phyloP scores from a whole-genome alignment of 768 basidiomycete genomes.

The Rhizopogon roseolus region DNA sequence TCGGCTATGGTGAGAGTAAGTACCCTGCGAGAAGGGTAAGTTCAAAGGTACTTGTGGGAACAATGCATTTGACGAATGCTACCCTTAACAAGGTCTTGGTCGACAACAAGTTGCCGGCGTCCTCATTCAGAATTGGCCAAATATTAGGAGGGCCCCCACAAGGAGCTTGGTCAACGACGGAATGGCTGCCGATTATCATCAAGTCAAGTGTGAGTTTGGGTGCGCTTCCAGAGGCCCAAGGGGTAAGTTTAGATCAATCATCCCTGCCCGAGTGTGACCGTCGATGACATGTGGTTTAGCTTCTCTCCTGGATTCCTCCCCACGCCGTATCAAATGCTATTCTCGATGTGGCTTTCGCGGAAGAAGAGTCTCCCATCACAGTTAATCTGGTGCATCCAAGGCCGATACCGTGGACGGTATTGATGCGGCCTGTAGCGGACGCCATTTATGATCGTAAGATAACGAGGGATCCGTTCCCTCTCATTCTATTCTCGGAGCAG shows the following conservation, averaged over 20 bases:
- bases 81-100: conserved; percentile 20
- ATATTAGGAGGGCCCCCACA: conserved; percentile 27
- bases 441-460: conserved; percentile 1
- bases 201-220: conserved; percentile 23
- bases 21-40: conserved; percentile 16
- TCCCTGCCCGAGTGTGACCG: background rate
- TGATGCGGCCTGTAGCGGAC: conserved; percentile 5
- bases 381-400: conserved; percentile 23
- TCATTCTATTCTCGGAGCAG: conserved; percentile 27
- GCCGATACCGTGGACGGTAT: conserved; percentile 17
- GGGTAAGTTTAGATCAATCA: conserved; percentile 22
- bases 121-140: conserved; percentile 33
- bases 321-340: conserved; percentile 13
- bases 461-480: conserved; percentile 12
- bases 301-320: conserved; percentile 17
- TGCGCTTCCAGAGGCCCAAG: conserved; percentile 22
- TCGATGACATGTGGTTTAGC: background rate
- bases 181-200: conserved; percentile 29
- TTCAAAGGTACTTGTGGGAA: background rate
- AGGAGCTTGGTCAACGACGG: conserved; percentile 27
- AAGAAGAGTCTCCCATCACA: conserved; percentile 4
- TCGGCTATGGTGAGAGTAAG: conserved; percentile 34
- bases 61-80: background rate
- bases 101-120: conserved; percentile 25
- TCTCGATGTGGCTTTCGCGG: conserved; percentile 10